Evolutionary conservation across 2,329 filamentous ascomycete species (phyloP), one percentile per base, ranked within the genome.

Genomic region (Neopestalotiopsis sp.): DNA sequence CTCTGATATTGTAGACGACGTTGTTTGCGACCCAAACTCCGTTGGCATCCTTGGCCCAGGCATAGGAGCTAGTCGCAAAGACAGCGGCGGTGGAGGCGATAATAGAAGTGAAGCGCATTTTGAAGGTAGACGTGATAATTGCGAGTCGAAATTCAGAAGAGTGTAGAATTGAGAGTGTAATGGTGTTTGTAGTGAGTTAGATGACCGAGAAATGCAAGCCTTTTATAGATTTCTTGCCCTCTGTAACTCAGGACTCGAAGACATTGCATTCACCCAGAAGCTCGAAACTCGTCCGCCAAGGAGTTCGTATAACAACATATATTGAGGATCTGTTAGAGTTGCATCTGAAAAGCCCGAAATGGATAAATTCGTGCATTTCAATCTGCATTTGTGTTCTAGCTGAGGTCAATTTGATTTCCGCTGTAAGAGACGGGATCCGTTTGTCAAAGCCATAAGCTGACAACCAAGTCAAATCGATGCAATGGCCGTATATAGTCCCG

Each of bases 21-120:
- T 67, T 38, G 56, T 67, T 67, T n/a, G 65, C 65, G 24, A 67
- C 65, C 65, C 65, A 67, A n/a, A 20, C 17, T 1, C 65, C 65
- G 4, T 61, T 14, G 12, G 3, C n/a, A 58, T 20, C 49, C 24
- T 67, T 34, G 17, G 65, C 20, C 65, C 56, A 67, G 24, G 56
- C 65, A 34, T 12, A 42, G 5, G 65, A 24, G 65, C 65, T 34
- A 53, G 7, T 32, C 1, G 65, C 65, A 12, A 67, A 42, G 56
- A 53, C 17, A 3, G 59, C 53, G n/a, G 65, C 65, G n/a, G 65
- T 58, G 65, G 65, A 6, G 53, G 59, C 13, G 56, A 61, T 9
- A 56, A 30, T 17, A 20, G 34, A 17, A 12, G 65, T 28, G 65
- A 67, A 67, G 14, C 40, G 65, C 65, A 67, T 67, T 7, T 67